Conservation (phyloP, 129 eudicot genomes). For the Flaveria ramosissima region DNA sequence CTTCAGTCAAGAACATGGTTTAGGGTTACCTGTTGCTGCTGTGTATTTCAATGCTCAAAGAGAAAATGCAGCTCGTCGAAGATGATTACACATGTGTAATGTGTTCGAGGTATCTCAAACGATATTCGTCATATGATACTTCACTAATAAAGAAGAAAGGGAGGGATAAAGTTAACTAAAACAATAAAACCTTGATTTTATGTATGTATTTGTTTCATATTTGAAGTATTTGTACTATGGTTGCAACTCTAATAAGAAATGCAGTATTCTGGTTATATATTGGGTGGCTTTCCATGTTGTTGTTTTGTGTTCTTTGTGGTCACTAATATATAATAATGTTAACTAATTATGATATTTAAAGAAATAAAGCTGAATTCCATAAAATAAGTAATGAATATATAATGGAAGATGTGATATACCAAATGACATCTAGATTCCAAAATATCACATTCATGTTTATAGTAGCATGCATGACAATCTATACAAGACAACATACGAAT, state of each 20-base stretch:
- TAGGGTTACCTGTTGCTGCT: conserved; percentile 84
- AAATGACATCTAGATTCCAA: not conserved
- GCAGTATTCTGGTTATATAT: not conserved
- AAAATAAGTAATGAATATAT: too few species aligned
- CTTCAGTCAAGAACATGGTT: conserved; percentile 60
- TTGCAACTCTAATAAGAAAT: conserved; percentile 23
- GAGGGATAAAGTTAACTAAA: not conserved
- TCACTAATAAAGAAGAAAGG: not conserved
- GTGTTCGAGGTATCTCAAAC: conserved; percentile 3
- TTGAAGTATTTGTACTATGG: conserved; percentile 27
- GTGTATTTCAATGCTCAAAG: conserved; percentile 93
- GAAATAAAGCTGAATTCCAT: not conserved
- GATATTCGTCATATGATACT: not conserved
- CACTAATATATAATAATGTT: not conserved
- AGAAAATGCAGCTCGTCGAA: conserved; percentile 88
- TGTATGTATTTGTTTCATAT: conserved; percentile 10
- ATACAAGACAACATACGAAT: too few species aligned
- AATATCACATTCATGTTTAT: not conserved
- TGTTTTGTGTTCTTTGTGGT: not conserved
- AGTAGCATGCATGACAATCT: not conserved
- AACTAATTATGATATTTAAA: not conserved
- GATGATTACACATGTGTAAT: conserved; percentile 42
- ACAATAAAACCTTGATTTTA: conserved; percentile 9
- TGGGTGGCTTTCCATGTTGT: not conserved
- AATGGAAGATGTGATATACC: not conserved